Conservation (phyloP, 768 basidiomycete genomes). For the Agaricus subrufescens region DNA sequence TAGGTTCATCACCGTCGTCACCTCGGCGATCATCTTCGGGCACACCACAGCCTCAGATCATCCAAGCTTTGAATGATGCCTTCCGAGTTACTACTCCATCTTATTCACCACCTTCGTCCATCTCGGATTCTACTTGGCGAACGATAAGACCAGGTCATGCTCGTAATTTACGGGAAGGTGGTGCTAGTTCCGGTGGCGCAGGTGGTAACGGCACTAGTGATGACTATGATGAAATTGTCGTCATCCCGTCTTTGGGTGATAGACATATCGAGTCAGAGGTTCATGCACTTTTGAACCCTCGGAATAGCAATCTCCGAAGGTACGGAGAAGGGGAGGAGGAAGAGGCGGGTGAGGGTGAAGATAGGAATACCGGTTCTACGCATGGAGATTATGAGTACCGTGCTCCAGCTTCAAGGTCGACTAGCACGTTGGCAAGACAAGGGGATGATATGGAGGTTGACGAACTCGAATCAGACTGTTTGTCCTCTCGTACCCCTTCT, state of each 20-base stretch:
- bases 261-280: constrained; percentile 52
- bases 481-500: constrained; percentile 35
- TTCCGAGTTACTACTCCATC: constrained; percentile 44
- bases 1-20: neutral
- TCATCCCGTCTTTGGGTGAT: constrained; percentile 54
- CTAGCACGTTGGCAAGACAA: constrained; percentile 5
- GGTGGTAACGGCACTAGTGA: constrained; percentile 9
- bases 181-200: too few species aligned
- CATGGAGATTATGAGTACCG: constrained; percentile 26
- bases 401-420: constrained; percentile 10
- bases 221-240: constrained; percentile 47
- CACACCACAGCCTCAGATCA: constrained; percentile 30
- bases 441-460: constrained; percentile 44
- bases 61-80: constrained; percentile 52
- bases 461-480: constrained; percentile 51
- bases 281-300: constrained; percentile 48
- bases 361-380: constrained; percentile 24
- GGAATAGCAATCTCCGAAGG: constrained; percentile 21
- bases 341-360: constrained; percentile 17
- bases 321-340: constrained; percentile 11
- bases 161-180: constrained; percentile 16
- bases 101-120: constrained; percentile 36
- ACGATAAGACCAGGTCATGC: constrained; percentile 23
- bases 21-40: neutral
- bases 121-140: constrained; percentile 42